These are phyloP conservation scores for Vickermania spadyakhi DNA, from an alignment of 208 protist genomes.

Conservation along the genomic window DNA sequence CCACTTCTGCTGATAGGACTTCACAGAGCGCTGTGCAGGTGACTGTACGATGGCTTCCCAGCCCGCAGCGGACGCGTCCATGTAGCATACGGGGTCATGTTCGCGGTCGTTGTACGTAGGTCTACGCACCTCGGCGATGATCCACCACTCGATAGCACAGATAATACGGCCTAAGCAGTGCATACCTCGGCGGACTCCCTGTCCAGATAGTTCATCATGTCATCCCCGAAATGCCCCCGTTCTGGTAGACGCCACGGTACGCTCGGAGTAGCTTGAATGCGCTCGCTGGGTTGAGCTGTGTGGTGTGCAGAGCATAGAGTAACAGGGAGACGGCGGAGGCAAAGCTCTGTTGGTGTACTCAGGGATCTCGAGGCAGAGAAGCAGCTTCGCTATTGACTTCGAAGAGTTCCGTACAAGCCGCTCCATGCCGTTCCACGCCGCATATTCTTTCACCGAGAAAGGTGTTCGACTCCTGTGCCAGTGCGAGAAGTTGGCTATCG, in stretches of 20 bases:
- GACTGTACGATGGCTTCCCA: not conserved
- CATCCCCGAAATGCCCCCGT: not conserved
- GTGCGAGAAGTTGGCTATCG: not conserved
- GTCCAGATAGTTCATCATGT: not conserved
- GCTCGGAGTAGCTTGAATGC: not conserved
- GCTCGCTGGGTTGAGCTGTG: not conserved
- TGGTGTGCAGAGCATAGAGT: not conserved
- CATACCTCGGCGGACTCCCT: not conserved
- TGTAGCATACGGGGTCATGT: not conserved
- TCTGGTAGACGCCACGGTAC: not conserved
- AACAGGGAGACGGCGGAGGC: not conserved
- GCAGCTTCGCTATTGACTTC: too few relatives aligned
- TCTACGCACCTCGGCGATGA: not conserved
- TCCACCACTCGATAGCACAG: not conserved
- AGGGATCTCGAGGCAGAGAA: too few relatives aligned
- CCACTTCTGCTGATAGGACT: not conserved
- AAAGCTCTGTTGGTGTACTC: not conserved
- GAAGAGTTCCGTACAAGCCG: too few relatives aligned
- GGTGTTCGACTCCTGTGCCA: not conserved
- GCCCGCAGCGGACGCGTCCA: too few relatives aligned
- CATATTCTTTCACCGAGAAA: too few relatives aligned
- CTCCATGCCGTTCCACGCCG: too few relatives aligned
- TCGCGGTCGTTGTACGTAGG: not conserved
- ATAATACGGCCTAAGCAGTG: not conserved
- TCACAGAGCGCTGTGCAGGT: not conserved